A percentile compares a stretch with the other conserved stretches of the same genome.
Conservation (phyloP, 495 filamentous ascomycete species). For the Stereocaulon alpinum region DNA sequence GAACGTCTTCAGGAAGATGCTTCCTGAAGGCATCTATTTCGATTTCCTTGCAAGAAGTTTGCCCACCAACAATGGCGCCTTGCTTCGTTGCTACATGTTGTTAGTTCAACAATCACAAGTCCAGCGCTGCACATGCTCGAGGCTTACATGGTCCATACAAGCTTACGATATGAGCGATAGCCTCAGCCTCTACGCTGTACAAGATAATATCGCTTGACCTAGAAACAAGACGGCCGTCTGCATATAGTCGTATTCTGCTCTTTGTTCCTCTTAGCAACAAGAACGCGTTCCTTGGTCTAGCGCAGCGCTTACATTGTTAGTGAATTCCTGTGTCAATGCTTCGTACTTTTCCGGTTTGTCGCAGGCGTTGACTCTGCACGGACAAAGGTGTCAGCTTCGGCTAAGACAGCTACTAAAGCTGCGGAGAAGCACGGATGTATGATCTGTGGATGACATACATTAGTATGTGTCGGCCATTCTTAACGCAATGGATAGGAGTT, state of each 20-base stretch:
- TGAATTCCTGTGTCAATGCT: slow-evolving; percentile 64
- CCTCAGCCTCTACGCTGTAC: slow-evolving; percentile 92
- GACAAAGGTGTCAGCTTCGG: slow-evolving; percentile 2
- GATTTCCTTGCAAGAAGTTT: slow-evolving; percentile 96
- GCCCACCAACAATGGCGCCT: slow-evolving; percentile 88
- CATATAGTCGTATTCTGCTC: slow-evolving; percentile 65
- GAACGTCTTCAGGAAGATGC: slow-evolving; percentile 76
- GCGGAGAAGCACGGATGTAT: background rate
- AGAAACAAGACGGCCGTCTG: slow-evolving; percentile 91
- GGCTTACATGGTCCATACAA: slow-evolving; percentile 76
- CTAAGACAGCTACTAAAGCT: background rate
- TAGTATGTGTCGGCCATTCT: background rate
- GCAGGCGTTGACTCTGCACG: slow-evolving; percentile 80
- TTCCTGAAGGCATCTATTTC: slow-evolving; percentile 90
- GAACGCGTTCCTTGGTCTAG: background rate
- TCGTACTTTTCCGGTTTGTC: slow-evolving; percentile 80
- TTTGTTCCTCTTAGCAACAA: slow-evolving; percentile 29
- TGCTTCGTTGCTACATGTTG: slow-evolving; percentile 68
- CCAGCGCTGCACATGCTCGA: slow-evolving; percentile 28
- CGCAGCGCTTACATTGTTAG: slow-evolving; percentile 47
- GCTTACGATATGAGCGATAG: slow-evolving; percentile 74
- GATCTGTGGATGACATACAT: background rate
- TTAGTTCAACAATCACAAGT: slow-evolving; percentile 18
- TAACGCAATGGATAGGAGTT: background rate
- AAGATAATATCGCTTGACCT: slow-evolving; percentile 93